Percentiles rank a stretch among this genome's conserved stretches.
phyloP scores from a whole-genome alignment of 1,284 basidiomycete species.

The Sphagnurus paluster region DNA sequence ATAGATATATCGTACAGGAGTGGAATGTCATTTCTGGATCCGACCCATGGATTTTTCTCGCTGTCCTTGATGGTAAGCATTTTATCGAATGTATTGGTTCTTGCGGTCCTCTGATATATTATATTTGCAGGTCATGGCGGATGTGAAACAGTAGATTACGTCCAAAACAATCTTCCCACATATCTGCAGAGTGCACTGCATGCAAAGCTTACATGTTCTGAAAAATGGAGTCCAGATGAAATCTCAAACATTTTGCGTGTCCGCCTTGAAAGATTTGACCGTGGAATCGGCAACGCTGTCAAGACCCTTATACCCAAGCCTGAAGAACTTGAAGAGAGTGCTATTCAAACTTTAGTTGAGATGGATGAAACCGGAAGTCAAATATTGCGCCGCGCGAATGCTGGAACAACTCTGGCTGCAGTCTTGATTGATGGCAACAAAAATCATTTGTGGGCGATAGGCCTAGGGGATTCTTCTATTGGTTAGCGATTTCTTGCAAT shows the following conservation, averaged over 20 bases:
- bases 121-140: slow-evolving; percentile 11
- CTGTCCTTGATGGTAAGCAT: slow-evolving; percentile 14
- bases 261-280: slow-evolving; percentile 13
- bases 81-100: not conserved
- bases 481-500: slow-evolving; percentile 2
- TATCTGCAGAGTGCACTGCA: slow-evolving; percentile 10
- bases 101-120: too few species aligned
- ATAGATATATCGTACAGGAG: slow-evolving; percentile 15
- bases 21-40: slow-evolving; percentile 12
- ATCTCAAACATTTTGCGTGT: slow-evolving; percentile 9
- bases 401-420: slow-evolving; percentile 14
- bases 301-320: slow-evolving; percentile 10
- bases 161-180: slow-evolving; percentile 7
- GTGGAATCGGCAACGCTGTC: slow-evolving; percentile 11
- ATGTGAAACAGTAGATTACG: slow-evolving; percentile 10
- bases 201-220: not conserved
- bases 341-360: not conserved
- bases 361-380: slow-evolving; percentile 5
- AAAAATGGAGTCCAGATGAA: not conserved
- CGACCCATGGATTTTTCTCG: slow-evolving; percentile 16
- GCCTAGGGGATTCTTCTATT: slow-evolving; percentile 17
- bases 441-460: slow-evolving; percentile 14
- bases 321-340: slow-evolving; percentile 2
- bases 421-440: slow-evolving; percentile 15
- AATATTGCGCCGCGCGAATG: slow-evolving; percentile 11